phyloP scores from a whole-genome alignment of 106 monocot genomes.

The Iris macrosiphon region DNA sequence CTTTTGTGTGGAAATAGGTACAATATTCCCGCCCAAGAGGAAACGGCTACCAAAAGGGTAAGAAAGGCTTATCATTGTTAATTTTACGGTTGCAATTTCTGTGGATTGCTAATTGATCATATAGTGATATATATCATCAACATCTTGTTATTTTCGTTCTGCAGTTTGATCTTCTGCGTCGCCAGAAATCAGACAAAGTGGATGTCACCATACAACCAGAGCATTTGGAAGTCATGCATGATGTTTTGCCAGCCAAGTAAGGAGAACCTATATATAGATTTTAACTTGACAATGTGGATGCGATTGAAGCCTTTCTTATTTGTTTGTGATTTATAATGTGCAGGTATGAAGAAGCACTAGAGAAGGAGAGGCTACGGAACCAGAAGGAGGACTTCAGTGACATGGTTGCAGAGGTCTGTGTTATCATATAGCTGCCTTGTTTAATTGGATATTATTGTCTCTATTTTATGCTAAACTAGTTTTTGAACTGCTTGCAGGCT shows the following conservation, averaged over 20 bases:
- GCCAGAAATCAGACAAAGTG: constrained; percentile 88
- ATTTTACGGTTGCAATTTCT: no score
- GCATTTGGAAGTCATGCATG: constrained; percentile 80
- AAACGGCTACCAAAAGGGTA: constrained; percentile 75
- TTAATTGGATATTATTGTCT: no score
- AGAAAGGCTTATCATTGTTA: no score
- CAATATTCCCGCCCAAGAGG: no score
- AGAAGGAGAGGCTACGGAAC: constrained; percentile 80
- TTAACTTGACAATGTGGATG: no score
- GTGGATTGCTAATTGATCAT: no score
- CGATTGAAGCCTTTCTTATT: no score
- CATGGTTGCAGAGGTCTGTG: constrained; percentile 94
- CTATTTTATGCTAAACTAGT: background rate
- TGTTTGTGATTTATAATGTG: constrained; percentile 1
- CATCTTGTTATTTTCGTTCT: background rate
- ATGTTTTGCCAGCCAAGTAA: constrained; percentile 85
- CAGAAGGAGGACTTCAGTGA: constrained; percentile 97
- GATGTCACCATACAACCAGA: constrained; percentile 93
- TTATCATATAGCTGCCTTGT: background rate
- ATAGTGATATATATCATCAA: no score
- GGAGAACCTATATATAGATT: no score
- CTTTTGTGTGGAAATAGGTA: no score
- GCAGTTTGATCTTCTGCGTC: constrained; percentile 77
- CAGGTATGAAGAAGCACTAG: constrained; percentile 89
- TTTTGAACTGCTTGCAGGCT: constrained; percentile 27